A percentile compares a stretch with the other conserved stretches of the same genome.
Conservation (phyloP, 306 rosid species). For the Dicorynia guianensis region DNA sequence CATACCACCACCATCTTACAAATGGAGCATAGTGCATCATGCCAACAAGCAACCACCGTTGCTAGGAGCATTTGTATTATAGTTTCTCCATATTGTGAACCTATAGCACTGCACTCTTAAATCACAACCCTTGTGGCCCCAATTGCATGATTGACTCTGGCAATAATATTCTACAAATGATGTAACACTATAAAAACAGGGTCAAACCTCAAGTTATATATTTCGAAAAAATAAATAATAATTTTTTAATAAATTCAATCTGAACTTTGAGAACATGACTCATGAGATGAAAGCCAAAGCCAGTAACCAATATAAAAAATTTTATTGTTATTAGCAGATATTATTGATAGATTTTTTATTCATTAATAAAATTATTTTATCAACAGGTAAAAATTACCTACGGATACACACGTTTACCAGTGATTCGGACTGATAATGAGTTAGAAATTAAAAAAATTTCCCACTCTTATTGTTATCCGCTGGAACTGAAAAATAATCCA, state of each 20-base stretch:
- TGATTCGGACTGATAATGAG: no score
- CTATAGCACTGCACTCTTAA: slow-evolving; percentile 72
- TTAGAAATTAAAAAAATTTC: no score
- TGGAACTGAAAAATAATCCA: no score
- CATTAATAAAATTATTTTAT: no score
- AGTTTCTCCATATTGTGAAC: slow-evolving; percentile 68
- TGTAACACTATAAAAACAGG: background rate
- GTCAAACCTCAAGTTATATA: background rate
- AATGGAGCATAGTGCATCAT: slow-evolving; percentile 52
- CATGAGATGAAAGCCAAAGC: background rate
- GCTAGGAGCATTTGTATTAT: slow-evolving; percentile 60
- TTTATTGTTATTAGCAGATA: no score
- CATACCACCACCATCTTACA: slow-evolving; percentile 79
- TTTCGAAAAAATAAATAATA: background rate
- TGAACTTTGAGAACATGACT: background rate
- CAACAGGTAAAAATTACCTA: no score
- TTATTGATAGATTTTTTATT: no score
- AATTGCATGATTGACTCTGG: slow-evolving; percentile 77
- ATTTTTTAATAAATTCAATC: background rate
- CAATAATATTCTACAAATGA: slow-evolving; percentile 55
- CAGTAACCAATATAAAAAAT: no score
- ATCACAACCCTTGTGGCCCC: slow-evolving; percentile 74
- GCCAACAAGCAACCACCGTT: slow-evolving; percentile 30
- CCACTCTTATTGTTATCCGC: no score
- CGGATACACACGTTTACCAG: no score